Base-by-base conservation (phyloP, 1,139 yeast genomes). In the Geotrichum phurueaensis region DNA sequence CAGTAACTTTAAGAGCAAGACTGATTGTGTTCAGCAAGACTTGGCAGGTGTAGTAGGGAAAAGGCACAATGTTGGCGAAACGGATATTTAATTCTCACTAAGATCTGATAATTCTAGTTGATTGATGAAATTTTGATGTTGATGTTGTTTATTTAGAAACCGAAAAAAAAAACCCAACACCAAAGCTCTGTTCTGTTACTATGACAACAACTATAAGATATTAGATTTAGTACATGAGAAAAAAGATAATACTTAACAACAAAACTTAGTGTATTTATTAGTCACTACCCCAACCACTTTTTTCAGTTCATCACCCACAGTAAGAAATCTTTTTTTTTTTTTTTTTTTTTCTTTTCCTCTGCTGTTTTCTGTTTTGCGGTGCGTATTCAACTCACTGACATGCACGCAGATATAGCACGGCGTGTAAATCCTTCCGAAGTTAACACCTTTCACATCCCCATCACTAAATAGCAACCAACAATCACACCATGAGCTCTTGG, bases 401-500 rank as follows among this genome's bases (percentile, higher is more conserved):
- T 18, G 20, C 47, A 18, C 20, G 47, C 31, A 23, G 51, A 29
- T 15, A 48, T 25, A 48, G 51, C 51, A 25, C 31, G 31, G 51
- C 27, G 31, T 48, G 31, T 23, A 25, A 25, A 12, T 48, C 15
- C 22, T 48, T 25, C 15, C n/a, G 15, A 25, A 48, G 27, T 48
- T 48, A 23, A 48, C 51, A 23, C 51, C 31, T 23, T 25, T 48
- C 31, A 25, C 51, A n/a, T 13, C 22, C 27, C 15, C 31, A 48
- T 25, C 51, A 48, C 31, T 20, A n/a, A 53, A 18, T 23, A 25
- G 23, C 22, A 31, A 27, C 13, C 29, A 23, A 20, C 23, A 10
- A 29, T 18, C n/a, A 15, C 10, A 45, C 13, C 12, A 54, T 54
- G 57, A 54, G 57, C 57, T 45, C 57, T 29, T 54, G 57, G 57